Conservation (phyloP, 2,329 filamentous ascomycete genomes). For the Penicillium janthinellum region DNA sequence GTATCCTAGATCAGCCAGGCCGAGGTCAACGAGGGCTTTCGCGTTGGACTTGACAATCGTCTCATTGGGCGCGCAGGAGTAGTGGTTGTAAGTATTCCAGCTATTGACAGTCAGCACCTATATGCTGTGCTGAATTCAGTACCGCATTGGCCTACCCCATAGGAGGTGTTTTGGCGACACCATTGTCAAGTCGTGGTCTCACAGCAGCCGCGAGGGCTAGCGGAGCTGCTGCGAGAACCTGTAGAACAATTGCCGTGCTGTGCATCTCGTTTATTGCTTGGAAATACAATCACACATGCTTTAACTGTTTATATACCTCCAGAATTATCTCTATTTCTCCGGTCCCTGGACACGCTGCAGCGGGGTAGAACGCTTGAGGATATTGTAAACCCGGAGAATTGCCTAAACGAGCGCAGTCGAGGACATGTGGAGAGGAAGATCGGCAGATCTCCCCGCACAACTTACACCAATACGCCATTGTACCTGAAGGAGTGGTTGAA, state of each 20-base stretch:
- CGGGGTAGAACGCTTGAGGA: background rate
- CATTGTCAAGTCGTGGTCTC: slow-evolving; percentile 21
- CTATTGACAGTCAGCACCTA: slow-evolving; percentile 26
- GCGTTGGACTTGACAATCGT: slow-evolving; percentile 55
- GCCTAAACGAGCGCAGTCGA: slow-evolving; percentile 1
- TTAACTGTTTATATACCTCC: background rate
- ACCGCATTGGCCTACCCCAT: slow-evolving; percentile 27
- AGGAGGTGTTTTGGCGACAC: slow-evolving; percentile 31
- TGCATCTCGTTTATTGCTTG: background rate
- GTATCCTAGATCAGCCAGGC: slow-evolving; percentile 58
- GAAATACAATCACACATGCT: background rate
- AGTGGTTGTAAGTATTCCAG: slow-evolving; percentile 64
- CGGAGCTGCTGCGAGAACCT: background rate
- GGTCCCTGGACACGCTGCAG: background rate
- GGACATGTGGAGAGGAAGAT: background rate
- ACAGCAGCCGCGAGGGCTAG: slow-evolving; percentile 3
- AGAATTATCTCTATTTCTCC: background rate
- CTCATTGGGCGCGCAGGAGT: slow-evolving; percentile 54
- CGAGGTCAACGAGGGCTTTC: slow-evolving; percentile 55
- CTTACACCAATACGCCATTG: background rate
- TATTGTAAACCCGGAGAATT: background rate
- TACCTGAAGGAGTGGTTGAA: background rate
- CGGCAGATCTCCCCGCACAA: background rate
- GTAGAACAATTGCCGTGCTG: background rate
- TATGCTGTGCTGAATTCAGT: fast-evolving